Percentiles rank a stretch among this genome's conserved stretches.
phyloP scores from a whole-genome alignment of 768 basidiomycete genomes.

The Boletus subcaerulescens region DNA sequence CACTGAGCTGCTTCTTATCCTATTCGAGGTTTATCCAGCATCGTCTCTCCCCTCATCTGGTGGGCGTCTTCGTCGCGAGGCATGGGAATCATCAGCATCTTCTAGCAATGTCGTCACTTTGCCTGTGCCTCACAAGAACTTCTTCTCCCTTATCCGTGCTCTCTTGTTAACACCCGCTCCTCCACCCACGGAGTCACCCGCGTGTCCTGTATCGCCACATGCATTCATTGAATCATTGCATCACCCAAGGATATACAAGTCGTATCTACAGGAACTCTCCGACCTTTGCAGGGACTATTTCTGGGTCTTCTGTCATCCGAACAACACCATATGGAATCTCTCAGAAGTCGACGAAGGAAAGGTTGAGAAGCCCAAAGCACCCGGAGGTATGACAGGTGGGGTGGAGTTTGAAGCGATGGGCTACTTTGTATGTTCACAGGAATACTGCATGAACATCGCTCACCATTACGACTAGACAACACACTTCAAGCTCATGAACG shows the following conservation, averaged over 20 bases:
- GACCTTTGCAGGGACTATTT: slow-evolving; percentile 93
- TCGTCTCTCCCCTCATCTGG: slow-evolving; percentile 59
- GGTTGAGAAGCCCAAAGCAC: slow-evolving; percentile 89
- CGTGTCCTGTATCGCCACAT: slow-evolving; percentile 64
- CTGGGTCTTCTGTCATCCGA: slow-evolving; percentile 96
- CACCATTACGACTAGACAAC: slow-evolving; percentile 55
- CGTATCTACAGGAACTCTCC: slow-evolving; percentile 77
- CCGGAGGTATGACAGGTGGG: slow-evolving; percentile 97
- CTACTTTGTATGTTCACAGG: slow-evolving; percentile 71
- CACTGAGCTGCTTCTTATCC: slow-evolving; percentile 76
- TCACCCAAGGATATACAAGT: slow-evolving; percentile 71
- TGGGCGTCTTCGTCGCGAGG: slow-evolving; percentile 40
- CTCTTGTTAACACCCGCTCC: slow-evolving; percentile 74
- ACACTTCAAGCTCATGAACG: slow-evolving; percentile 85
- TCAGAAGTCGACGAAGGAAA: slow-evolving; percentile 77
- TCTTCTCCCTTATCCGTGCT: slow-evolving; percentile 72
- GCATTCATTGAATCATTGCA: slow-evolving; percentile 77
- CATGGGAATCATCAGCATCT: slow-evolving; percentile 51
- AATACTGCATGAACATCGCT: slow-evolving; percentile 3
- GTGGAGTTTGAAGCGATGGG: slow-evolving; percentile 98
- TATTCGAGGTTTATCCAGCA: slow-evolving; percentile 86
- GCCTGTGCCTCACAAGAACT: slow-evolving; percentile 66
- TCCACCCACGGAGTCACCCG: slow-evolving; percentile 59
- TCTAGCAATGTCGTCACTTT: slow-evolving; percentile 58
- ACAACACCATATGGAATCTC: slow-evolving; percentile 88